phyloP scores from a whole-genome alignment of 176 grass and related monocot species.

The Triticum urartu region DNA sequence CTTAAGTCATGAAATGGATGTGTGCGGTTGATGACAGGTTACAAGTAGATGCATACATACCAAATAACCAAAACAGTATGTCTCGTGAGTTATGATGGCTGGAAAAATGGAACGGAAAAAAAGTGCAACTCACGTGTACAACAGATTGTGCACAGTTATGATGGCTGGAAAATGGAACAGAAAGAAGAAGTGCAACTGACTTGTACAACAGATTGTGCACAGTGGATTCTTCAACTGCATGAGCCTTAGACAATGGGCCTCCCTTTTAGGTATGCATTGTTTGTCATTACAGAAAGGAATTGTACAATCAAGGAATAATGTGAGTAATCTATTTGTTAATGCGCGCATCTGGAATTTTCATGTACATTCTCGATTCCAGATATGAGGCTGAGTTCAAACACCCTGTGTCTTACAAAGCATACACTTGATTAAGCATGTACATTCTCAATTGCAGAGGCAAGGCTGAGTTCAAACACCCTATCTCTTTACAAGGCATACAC shows the following conservation, averaged over 20 bases:
- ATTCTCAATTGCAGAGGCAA: constrained; percentile 13
- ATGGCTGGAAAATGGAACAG: too few species aligned
- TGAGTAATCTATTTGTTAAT: constrained; percentile 49
- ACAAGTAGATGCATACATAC: constrained; percentile 12
- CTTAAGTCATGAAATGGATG: neutral
- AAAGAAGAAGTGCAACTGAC: constrained; percentile 29
- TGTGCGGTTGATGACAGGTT: constrained; percentile 18
- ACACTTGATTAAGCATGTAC: constrained; percentile 53
- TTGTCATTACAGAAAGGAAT: constrained; percentile 37
- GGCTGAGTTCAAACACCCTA: constrained; percentile 16
- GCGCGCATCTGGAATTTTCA: constrained; percentile 27
- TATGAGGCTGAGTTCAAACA: constrained; percentile 20
- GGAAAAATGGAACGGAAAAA: neutral
- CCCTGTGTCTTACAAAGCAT: constrained; percentile 71
- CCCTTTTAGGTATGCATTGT: constrained; percentile 17
- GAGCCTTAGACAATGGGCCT: constrained; percentile 24
- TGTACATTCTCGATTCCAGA: constrained; percentile 26
- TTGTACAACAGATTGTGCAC: constrained; percentile 37
- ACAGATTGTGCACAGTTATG: too few species aligned
- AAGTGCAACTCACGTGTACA: neutral
- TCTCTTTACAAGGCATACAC: constrained; percentile 89
- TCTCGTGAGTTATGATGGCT: neutral
- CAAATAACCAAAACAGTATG: neutral
- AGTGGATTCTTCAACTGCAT: constrained; percentile 24
- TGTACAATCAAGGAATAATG: constrained; percentile 35